A percentile compares a stretch with the other conserved stretches of the same genome.
phyloP scores from a whole-genome alignment of 2,329 filamentous ascomycete genomes.

The Paecilomyces fulvus region DNA sequence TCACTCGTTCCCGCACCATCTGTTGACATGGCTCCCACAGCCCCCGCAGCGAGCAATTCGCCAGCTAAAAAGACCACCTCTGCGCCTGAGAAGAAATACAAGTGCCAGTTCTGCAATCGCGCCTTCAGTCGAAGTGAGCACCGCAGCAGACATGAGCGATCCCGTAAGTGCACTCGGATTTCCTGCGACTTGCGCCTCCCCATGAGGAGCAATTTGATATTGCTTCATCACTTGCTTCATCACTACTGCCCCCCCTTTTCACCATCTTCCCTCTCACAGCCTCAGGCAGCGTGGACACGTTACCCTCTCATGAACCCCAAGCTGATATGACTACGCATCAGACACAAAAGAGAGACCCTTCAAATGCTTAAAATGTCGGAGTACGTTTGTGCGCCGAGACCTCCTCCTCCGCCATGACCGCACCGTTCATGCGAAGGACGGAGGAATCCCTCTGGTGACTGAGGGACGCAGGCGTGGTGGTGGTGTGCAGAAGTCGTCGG shows the following conservation, averaged over 20 bases:
- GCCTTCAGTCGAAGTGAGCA: conserved; percentile 98
- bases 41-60: conserved; percentile 59
- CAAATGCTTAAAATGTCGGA: conserved; percentile 96
- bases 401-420: conserved; percentile 93
- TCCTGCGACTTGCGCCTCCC: neutral
- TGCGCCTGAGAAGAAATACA: conserved; percentile 95
- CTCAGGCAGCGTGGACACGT: neutral
- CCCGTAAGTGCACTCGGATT: conserved; percentile 63
- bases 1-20: conserved; percentile 6
- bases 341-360: conserved; percentile 98
- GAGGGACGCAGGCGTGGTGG: conserved; percentile 68
- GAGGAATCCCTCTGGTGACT: conserved; percentile 84
- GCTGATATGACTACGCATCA: conserved; percentile 31
- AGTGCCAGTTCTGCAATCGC: conserved; percentile 96
- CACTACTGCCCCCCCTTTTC: conserved; percentile 1
- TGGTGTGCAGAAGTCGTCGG: conserved; percentile 29
- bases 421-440: conserved; percentile 97
- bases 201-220: neutral
- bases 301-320: neutral
- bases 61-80: conserved; percentile 72
- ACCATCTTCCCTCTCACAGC: neutral
- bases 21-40: conserved; percentile 32
- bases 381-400: conserved; percentile 96
- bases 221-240: neutral
- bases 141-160: conserved; percentile 91